A percentile compares a stretch with the other conserved stretches of the same genome.
Evolutionary conservation across 345 rosid genomes (phyloP).

Genomic region (Rubroshorea leprosula): DNA sequence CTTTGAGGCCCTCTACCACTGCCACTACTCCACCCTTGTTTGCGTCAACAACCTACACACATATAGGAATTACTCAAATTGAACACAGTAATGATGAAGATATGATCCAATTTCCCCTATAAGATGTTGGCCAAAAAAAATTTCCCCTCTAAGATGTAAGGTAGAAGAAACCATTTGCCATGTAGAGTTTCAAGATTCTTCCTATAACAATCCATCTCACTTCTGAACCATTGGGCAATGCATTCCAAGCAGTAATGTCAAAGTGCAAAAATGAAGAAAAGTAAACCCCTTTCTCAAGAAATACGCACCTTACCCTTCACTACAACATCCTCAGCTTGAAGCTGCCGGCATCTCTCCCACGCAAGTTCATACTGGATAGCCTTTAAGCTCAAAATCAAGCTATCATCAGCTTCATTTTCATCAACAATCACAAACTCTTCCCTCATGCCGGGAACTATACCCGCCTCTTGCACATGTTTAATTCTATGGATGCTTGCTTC

Average conservation of each 20-base stretch:
- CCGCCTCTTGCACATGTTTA: conserved; percentile 77
- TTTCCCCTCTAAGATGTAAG: too few species aligned
- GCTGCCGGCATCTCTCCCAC: conserved; percentile 97
- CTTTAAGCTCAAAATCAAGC: conserved; percentile 75
- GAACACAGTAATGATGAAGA: too few species aligned
- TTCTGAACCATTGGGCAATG: conserved; percentile 1
- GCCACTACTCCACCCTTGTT: conserved; percentile 96
- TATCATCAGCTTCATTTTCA: conserved; percentile 77
- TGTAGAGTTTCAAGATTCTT: too few species aligned
- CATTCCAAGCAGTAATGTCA: not conserved
- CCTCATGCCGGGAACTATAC: conserved; percentile 72
- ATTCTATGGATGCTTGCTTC: conserved; percentile 77
- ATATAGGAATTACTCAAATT: too few species aligned
- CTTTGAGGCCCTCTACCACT: conserved; percentile 74
- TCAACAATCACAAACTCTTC: conserved; percentile 83
- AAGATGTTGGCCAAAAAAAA: too few species aligned
- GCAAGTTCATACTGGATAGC: conserved; percentile 71
- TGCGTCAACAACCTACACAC: conserved; percentile 63
- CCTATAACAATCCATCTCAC: not conserved
- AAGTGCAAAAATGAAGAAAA: not conserved
- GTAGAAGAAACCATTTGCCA: too few species aligned
- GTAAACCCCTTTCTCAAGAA: conserved; percentile 6
- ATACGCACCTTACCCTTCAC: conserved; percentile 80
- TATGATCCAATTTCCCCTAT: too few species aligned
- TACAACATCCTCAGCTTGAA: conserved; percentile 87